Evolutionary conservation across 78 protist species (phyloP).

Genomic region (Creolimax fragrantissima): DNA sequence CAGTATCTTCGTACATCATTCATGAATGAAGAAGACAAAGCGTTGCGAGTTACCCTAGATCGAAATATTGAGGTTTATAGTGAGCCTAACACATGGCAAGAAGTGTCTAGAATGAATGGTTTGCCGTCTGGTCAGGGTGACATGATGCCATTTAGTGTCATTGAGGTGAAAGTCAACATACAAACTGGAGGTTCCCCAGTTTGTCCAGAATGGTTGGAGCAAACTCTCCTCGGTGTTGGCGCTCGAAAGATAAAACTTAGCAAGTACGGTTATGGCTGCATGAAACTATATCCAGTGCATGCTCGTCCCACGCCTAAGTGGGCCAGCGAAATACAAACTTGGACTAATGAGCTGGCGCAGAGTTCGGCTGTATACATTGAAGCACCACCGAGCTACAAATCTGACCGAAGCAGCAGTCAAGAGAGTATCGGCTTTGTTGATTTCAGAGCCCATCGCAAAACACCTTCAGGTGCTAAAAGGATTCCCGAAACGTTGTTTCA

Average conservation of each 20-base stretch:
- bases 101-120: neutral
- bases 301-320: neutral
- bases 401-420: no score
- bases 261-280: neutral
- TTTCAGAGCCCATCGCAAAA: neutral
- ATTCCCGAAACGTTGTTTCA: neutral
- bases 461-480: neutral
- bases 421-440: neutral
- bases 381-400: neutral
- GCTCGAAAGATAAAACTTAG: neutral
- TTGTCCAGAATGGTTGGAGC: neutral
- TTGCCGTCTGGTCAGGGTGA: neutral
- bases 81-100: neutral
- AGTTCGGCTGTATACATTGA: neutral
- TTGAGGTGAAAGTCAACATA: neutral
- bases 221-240: neutral
- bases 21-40: neutral
- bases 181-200: neutral
- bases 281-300: neutral
- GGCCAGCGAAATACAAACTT: neutral
- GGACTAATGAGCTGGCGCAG: neutral
- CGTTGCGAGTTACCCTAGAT: neutral
- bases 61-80: neutral
- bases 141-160: neutral
- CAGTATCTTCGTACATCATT: constrained; percentile 7